Conservation (phyloP, 1,284 basidiomycete species). For the Pascua guehoae region DNA sequence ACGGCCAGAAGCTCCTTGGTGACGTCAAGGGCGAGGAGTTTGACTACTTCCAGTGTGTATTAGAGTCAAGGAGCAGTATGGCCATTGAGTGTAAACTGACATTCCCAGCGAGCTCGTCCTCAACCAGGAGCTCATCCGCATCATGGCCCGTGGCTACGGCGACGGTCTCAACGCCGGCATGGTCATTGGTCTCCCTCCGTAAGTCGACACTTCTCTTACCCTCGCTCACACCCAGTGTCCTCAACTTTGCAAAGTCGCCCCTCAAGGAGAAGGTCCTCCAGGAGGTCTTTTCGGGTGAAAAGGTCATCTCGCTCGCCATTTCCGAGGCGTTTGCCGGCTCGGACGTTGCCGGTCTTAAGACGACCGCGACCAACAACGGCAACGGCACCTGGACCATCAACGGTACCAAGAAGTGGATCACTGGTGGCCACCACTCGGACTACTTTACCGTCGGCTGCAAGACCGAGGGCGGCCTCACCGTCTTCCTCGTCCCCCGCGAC, state of each 20-base stretch:
- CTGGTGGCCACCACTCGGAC: slow-evolving; percentile 63
- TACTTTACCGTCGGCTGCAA: slow-evolving; percentile 37
- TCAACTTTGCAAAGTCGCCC: slow-evolving; percentile 58
- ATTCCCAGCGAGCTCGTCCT: slow-evolving; percentile 61
- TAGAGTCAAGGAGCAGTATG: not conserved
- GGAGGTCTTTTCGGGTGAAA: slow-evolving; percentile 64
- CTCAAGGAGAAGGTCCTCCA: slow-evolving; percentile 63
- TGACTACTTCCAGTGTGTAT: slow-evolving; percentile 59
- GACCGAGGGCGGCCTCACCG: slow-evolving; percentile 74
- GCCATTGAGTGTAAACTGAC: too few species aligned
- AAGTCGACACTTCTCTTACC: too few species aligned
- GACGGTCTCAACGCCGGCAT: slow-evolving; percentile 74
- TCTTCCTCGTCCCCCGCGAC: slow-evolving; percentile 72
- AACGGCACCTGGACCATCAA: slow-evolving; percentile 76
- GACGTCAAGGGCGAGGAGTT: slow-evolving; percentile 87
- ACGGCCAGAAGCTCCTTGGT: slow-evolving; percentile 76
- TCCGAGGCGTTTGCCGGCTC: slow-evolving; percentile 86
- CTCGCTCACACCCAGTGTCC: slow-evolving; percentile 28
- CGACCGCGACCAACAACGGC: slow-evolving; percentile 73
- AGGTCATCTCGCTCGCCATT: slow-evolving; percentile 78
- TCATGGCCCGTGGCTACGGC: slow-evolving; percentile 75
- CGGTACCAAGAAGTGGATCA: slow-evolving; percentile 91
- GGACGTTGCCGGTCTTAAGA: slow-evolving; percentile 79
- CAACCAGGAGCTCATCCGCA: slow-evolving; percentile 77
- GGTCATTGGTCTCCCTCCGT: slow-evolving; percentile 67